Conservation (phyloP, 2,329 filamentous ascomycete genomes). For the Fusarium sublunatum region DNA sequence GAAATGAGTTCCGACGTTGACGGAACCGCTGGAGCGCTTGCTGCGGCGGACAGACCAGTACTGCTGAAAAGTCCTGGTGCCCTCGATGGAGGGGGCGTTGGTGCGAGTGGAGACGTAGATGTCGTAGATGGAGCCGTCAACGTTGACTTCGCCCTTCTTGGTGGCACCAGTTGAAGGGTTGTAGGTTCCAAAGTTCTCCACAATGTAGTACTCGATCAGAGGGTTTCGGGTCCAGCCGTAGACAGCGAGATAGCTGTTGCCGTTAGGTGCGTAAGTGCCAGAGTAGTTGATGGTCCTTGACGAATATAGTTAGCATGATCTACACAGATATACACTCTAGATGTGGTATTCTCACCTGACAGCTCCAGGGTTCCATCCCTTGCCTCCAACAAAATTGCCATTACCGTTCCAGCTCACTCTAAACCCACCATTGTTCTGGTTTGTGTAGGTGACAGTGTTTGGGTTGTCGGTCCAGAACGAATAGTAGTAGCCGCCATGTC, state of each 20-base stretch:
- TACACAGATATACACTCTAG: slow-evolving; percentile 42
- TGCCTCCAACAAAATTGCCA: slow-evolving; percentile 45
- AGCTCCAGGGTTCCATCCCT: slow-evolving; percentile 43
- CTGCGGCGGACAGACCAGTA: slow-evolving; percentile 63
- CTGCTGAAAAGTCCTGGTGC: slow-evolving; percentile 63
- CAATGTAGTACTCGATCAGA: slow-evolving; percentile 54
- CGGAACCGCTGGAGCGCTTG: slow-evolving; percentile 62
- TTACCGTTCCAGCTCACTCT: slow-evolving; percentile 56
- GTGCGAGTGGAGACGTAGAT: slow-evolving; percentile 51
- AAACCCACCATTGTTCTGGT: slow-evolving; percentile 58
- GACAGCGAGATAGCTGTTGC: slow-evolving; percentile 53
- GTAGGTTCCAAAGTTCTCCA: slow-evolving; percentile 52
- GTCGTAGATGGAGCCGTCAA: slow-evolving; percentile 54
- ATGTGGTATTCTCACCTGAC: slow-evolving; percentile 45
- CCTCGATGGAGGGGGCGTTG: slow-evolving; percentile 61
- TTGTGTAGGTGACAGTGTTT: slow-evolving; percentile 58
- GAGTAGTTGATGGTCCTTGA: slow-evolving; percentile 44
- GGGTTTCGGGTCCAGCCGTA: slow-evolving; percentile 56
- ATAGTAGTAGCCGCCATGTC: slow-evolving; percentile 57
- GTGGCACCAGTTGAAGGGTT: slow-evolving; percentile 50
- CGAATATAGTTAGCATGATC: slow-evolving; percentile 7
- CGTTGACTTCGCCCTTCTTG: slow-evolving; percentile 50
- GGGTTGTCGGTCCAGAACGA: slow-evolving; percentile 62
- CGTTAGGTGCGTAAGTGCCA: slow-evolving; percentile 49
- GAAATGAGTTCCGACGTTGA: slow-evolving; percentile 63